Conservation (phyloP, 2,329 filamentous ascomycete genomes). For the Orbilia oligospora region DNA sequence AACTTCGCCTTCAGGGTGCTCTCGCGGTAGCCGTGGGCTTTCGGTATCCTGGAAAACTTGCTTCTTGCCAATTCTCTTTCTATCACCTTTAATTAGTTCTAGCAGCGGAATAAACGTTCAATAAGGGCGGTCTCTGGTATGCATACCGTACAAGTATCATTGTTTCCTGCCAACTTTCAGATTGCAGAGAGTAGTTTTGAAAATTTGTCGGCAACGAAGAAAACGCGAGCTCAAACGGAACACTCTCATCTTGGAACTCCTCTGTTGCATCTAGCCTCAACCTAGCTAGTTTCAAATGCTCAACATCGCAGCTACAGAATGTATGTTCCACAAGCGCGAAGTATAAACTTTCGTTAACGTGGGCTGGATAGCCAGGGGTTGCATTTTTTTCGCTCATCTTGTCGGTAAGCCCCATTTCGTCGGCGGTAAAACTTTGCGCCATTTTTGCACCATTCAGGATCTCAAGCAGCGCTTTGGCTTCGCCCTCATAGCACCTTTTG, state of each 20-base stretch:
- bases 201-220: slow-evolving; percentile 7
- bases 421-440: slow-evolving; percentile 16
- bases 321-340: slow-evolving; percentile 31
- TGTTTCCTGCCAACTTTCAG: slow-evolving; percentile 37
- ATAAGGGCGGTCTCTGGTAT: background rate
- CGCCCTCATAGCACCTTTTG: slow-evolving; percentile 2
- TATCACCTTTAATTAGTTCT: background rate
- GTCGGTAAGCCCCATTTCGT: slow-evolving; percentile 14
- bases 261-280: slow-evolving; percentile 32
- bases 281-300: slow-evolving; percentile 35
- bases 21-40: background rate
- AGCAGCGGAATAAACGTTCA: background rate
- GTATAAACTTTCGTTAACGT: slow-evolving; percentile 47
- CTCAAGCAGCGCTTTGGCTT: no score
- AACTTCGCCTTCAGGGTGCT: slow-evolving; percentile 8
- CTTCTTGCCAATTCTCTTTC: slow-evolving; percentile 8
- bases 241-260: slow-evolving; percentile 6
- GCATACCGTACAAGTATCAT: slow-evolving; percentile 28
- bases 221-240: slow-evolving; percentile 43
- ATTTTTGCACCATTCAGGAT: slow-evolving; percentile 15
- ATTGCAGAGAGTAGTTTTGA: background rate
- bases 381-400: slow-evolving; percentile 4
- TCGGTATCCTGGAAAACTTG: background rate
- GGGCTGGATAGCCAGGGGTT: slow-evolving; percentile 31
- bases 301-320: slow-evolving; percentile 27